A percentile compares a stretch with the other conserved stretches of the same genome.
Conservation (phyloP, 2,329 filamentous ascomycete species). For the Arthrobotrys megalospora region DNA sequence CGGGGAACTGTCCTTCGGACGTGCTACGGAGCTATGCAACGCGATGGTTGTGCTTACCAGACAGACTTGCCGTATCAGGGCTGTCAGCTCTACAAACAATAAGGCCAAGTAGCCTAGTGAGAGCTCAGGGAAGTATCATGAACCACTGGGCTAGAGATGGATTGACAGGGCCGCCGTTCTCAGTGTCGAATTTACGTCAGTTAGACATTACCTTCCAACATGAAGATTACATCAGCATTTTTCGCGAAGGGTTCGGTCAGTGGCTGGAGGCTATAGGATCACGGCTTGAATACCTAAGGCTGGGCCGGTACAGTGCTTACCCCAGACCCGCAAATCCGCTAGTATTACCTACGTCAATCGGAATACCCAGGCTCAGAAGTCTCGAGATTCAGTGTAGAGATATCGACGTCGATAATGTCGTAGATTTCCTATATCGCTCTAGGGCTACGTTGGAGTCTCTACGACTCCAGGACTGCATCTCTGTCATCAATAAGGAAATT, state of each 20-base stretch:
- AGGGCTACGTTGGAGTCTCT: not conserved
- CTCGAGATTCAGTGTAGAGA: not conserved
- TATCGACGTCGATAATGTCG: not conserved
- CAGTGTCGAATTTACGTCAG: not conserved
- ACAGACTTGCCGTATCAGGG: too few species aligned
- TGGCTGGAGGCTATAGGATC: not conserved
- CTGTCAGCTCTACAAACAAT: too few species aligned
- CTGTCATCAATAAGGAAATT: not conserved
- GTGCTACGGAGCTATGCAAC: not conserved
- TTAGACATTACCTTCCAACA: not conserved
- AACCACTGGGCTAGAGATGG: not conserved
- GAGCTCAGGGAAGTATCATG: not conserved
- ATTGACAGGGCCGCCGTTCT: not conserved
- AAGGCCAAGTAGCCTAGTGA: too few species aligned
- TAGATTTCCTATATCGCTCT: not conserved
- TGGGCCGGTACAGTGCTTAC: not conserved
- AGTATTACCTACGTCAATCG: not conserved
- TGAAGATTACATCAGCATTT: not conserved
- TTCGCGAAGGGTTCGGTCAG: not conserved
- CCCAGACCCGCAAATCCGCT: too few species aligned
- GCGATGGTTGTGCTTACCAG: not conserved
- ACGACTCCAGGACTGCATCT: not conserved
- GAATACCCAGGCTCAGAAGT: not conserved
- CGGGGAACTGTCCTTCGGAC: not conserved
- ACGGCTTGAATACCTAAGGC: not conserved